Percentiles rank a stretch among this genome's conserved stretches.
These are phyloP conservation scores for Croton laevigatus DNA, from an alignment of 441 rosid genomes.

Conservation along the genomic window DNA sequence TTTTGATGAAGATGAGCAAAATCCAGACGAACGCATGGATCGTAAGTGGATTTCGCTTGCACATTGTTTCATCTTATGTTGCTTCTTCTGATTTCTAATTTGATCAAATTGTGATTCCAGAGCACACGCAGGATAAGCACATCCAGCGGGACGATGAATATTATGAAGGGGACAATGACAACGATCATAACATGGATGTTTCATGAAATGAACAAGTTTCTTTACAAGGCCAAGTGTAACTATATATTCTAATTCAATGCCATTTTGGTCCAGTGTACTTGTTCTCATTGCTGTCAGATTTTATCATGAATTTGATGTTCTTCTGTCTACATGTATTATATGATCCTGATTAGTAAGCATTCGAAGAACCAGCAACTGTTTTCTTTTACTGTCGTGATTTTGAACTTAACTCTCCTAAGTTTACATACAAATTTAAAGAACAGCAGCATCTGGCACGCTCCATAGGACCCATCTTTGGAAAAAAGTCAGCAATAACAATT, in stretches of 20 bases:
- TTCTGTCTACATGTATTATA: too few species aligned
- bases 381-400: too few species aligned
- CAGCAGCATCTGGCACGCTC: too few species aligned
- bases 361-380: too few species aligned
- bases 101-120: slow-evolving; percentile 35
- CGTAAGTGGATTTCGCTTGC: slow-evolving; percentile 52
- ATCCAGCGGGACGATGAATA: slow-evolving; percentile 90
- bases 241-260: background rate
- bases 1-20: slow-evolving; percentile 85
- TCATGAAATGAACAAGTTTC: slow-evolving; percentile 11
- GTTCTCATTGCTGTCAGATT: background rate
- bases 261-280: background rate
- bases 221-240: slow-evolving; percentile 5
- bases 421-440: too few species aligned
- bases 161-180: slow-evolving; percentile 85
- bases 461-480: too few species aligned
- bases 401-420: too few species aligned
- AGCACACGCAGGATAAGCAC: slow-evolving; percentile 86
- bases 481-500: too few species aligned
- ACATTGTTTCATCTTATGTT: background rate
- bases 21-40: slow-evolving; percentile 80
- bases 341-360: too few species aligned
- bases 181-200: slow-evolving; percentile 54
- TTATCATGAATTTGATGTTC: background rate
- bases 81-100: background rate